These are phyloP conservation scores for Pichia sp. DNA, from an alignment of 1,139 yeast genomes.

Conservation along the genomic window DNA sequence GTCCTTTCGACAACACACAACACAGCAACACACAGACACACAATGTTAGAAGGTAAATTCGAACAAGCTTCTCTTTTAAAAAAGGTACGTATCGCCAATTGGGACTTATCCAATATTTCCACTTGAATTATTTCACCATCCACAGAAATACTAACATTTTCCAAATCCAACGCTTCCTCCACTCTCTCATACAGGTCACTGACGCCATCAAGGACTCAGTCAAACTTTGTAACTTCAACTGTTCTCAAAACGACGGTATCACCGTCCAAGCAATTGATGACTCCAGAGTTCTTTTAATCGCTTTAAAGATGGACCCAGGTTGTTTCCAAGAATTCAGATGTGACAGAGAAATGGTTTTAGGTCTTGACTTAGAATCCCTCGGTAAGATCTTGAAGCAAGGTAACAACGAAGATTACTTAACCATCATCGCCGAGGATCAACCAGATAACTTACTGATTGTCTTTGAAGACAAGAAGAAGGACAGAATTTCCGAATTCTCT, in stretches of 20 bases:
- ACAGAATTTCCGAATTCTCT: slow-evolving; percentile 88
- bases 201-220: slow-evolving; percentile 95
- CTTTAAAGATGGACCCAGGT: slow-evolving; percentile 82
- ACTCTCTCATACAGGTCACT: slow-evolving; percentile 45
- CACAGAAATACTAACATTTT: not conserved
- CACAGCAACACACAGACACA: slow-evolving; percentile 1
- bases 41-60: slow-evolving; percentile 96
- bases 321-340: slow-evolving; percentile 96
- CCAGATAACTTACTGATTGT: slow-evolving; percentile 81
- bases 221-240: slow-evolving; percentile 92
- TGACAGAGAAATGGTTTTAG: slow-evolving; percentile 90
- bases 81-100: slow-evolving; percentile 61
- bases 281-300: slow-evolving; percentile 91
- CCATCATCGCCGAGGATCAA: slow-evolving; percentile 87
- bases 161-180: too few species aligned
- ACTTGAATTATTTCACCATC: too few species aligned
- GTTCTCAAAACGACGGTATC: slow-evolving; percentile 84
- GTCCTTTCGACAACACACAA: not conserved
- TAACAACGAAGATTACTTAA: slow-evolving; percentile 83
- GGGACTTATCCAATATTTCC: too few species aligned
- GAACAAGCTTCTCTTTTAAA: slow-evolving; percentile 91
- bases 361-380: slow-evolving; percentile 84
- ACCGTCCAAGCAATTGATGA: slow-evolving; percentile 98
- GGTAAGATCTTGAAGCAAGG: slow-evolving; percentile 91
- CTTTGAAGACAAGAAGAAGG: slow-evolving; percentile 89